phyloP scores from a whole-genome alignment of 805 yeast genomes.

The Nakazawaea laoshanensis region DNA sequence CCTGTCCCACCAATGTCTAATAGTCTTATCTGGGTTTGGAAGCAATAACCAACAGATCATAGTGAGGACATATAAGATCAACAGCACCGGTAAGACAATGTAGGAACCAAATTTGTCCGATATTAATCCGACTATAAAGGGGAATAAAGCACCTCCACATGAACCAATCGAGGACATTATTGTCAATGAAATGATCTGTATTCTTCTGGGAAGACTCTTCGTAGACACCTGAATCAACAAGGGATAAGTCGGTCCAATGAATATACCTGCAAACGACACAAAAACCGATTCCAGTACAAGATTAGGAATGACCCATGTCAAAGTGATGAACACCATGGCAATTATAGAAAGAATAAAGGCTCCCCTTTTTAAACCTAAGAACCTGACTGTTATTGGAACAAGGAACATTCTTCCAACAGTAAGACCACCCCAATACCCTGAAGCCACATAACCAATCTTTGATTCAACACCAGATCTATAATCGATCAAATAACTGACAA shows the following conservation, averaged over 20 bases:
- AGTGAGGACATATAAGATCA: conserved; percentile 17
- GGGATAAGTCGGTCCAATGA: conserved; percentile 25
- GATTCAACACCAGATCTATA: conserved; percentile 18
- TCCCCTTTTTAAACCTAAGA: conserved; percentile 20
- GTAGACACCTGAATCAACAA: conserved; percentile 19
- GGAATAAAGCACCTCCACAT: conserved; percentile 26
- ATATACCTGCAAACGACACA: conserved; percentile 22
- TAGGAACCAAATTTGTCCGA: conserved; percentile 21
- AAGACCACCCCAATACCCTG: conserved; percentile 27
- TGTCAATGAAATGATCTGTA: conserved; percentile 23
- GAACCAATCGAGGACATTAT: conserved; percentile 26
- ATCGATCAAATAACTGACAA: conserved; percentile 24
- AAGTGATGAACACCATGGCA: conserved; percentile 16
- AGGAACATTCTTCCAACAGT: conserved; percentile 24
- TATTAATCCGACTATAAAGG: conserved; percentile 24
- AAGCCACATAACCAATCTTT: conserved; percentile 23
- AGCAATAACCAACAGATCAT: conserved; percentile 18
- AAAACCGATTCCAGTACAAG: conserved; percentile 18
- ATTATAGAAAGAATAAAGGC: conserved; percentile 16
- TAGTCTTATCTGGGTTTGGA: conserved; percentile 19
- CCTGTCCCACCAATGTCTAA: conserved; percentile 13
- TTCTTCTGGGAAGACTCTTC: conserved; percentile 21
- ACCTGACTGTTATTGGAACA: conserved; percentile 18
- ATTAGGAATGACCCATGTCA: conserved; percentile 22
- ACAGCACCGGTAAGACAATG: conserved; percentile 23